A percentile compares a stretch with the other conserved stretches of the same genome.
Evolutionary conservation across 495 filamentous ascomycete species (phyloP).

Genomic region (Aspergillus diversus): DNA sequence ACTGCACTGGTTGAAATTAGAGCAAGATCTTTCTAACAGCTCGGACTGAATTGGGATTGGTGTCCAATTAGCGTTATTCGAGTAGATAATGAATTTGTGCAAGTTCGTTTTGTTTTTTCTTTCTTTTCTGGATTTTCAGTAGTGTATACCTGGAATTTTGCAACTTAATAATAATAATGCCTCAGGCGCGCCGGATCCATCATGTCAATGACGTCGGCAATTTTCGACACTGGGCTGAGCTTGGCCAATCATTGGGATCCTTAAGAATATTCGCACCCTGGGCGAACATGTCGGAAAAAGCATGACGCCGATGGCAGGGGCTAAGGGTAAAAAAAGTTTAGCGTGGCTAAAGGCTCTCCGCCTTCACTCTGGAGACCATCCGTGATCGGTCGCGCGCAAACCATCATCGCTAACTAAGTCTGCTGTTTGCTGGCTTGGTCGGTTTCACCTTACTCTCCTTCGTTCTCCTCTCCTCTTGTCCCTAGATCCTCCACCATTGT

Average conservation of each 20-base stretch:
- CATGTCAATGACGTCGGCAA: constrained; percentile 27
- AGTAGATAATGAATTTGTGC: constrained; percentile 34
- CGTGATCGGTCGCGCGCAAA: constrained; percentile 54
- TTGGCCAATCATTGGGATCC: constrained; percentile 15
- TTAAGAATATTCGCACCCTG: constrained; percentile 2
- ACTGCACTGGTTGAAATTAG: constrained; percentile 23
- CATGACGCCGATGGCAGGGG: constrained; percentile 14
- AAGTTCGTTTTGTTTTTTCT: constrained; percentile 10
- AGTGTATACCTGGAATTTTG: not conserved
- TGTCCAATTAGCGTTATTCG: constrained; percentile 27
- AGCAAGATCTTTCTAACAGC: constrained; percentile 19
- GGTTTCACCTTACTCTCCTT: constrained; percentile 14
- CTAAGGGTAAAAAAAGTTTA: constrained; percentile 34
- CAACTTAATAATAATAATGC: not conserved
- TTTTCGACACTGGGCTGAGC: constrained; percentile 4
- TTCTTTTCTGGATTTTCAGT: not conserved
- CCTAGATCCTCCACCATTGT: not conserved
- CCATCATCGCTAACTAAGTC: constrained; percentile 29
- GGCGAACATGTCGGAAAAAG: constrained; percentile 24
- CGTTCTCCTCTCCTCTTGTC: not conserved
- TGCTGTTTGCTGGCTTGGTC: constrained; percentile 23
- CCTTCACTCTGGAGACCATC: constrained; percentile 40
- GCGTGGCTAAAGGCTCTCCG: constrained; percentile 44
- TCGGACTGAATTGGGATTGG: constrained; percentile 21
- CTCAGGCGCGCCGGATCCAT: constrained; percentile 3